Evolutionary conservation across 352 stramenopile species (phyloP), one percentile per base, ranked within the genome.

Genomic region (Pythium plurisporium): DNA sequence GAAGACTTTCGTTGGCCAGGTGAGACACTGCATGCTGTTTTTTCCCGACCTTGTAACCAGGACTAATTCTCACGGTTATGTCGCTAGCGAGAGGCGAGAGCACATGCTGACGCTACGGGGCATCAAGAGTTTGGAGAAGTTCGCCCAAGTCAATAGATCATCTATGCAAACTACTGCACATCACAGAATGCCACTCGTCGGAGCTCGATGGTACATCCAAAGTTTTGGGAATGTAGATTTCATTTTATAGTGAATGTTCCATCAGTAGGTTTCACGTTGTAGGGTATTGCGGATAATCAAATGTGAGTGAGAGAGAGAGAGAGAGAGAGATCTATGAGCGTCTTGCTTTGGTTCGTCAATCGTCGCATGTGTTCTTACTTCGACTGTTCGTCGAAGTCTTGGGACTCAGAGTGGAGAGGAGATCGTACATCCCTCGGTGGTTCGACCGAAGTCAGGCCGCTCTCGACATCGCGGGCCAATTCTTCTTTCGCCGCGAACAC

Each of bases 71-170:
- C 8, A 17, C 12, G 20, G 11, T n/a, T 22, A 2, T 38, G 2
- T 37, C 29, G 10, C 14, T 34, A 82, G 81, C 73, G 64, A 50
- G 78, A 93, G 56, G 83, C 81, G 12, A 64, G 81, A 33, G 61
- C 43, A 25, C 83, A 93, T 64, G 83, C 79, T 1, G 52, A 89
- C 30, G 47, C 65, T 23, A 88, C 77, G 0, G 83, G 79, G 0
- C 83, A 93, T 48, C 80, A 84, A 55, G 67, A 86, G 55, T 93
- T 93, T 69, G 83, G 81, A 19, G 83, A 93, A 67, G 34, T 89
- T 17, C 61, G 63, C 20, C 51, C 49, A 11, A 48, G 38, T 27
- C 33, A 40, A 58, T 48, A 58, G 47, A 55, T 3, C 15, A 15
- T 38, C 15, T 15, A 15, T 38, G 33, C 33, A 38, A n/a, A n/a